phyloP scores from a whole-genome alignment of 345 rosid genomes.

The Camelina neglecta region DNA sequence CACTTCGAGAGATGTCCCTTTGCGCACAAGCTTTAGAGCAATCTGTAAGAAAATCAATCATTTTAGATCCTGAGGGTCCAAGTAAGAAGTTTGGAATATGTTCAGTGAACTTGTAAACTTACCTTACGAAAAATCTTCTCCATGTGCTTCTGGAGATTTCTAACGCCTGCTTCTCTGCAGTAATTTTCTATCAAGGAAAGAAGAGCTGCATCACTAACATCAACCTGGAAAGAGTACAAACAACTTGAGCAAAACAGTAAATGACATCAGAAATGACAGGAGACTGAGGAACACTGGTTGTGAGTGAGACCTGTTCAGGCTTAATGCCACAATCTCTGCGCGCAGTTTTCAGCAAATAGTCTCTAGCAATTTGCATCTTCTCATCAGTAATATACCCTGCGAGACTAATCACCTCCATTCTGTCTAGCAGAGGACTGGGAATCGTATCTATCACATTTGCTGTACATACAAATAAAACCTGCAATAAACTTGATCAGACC shows the following conservation, averaged over 20 bases:
- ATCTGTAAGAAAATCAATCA: constrained; percentile 49
- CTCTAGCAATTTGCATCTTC: constrained; percentile 93
- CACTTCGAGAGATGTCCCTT: constrained; percentile 48
- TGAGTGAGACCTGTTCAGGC: constrained; percentile 72
- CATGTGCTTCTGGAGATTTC: constrained; percentile 91
- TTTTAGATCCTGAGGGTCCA: constrained; percentile 3
- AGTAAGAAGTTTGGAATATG: background rate
- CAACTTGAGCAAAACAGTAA: constrained; percentile 12
- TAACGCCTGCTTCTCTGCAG: constrained; percentile 93
- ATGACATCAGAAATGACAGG: background rate
- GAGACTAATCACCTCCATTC: constrained; percentile 92
- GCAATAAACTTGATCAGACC: constrained; percentile 29
- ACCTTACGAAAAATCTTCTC: constrained; percentile 96
- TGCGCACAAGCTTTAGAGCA: constrained; percentile 79
- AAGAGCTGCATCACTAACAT: constrained; percentile 77
- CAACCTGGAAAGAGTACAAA: constrained; percentile 58
- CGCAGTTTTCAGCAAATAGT: constrained; percentile 74
- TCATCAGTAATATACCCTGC: constrained; percentile 96
- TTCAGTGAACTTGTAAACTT: constrained; percentile 3
- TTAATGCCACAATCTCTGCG: constrained; percentile 82
- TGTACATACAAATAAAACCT: constrained; percentile 98
- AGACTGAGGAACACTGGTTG: background rate
- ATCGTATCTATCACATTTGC: constrained; percentile 86
- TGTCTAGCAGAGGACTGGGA: constrained; percentile 87
- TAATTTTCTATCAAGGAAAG: constrained; percentile 80